Percentiles rank a stretch among this genome's conserved stretches.
Evolutionary conservation across 345 rosid species (phyloP).

Genomic region (Excoecaria agallocha): DNA sequence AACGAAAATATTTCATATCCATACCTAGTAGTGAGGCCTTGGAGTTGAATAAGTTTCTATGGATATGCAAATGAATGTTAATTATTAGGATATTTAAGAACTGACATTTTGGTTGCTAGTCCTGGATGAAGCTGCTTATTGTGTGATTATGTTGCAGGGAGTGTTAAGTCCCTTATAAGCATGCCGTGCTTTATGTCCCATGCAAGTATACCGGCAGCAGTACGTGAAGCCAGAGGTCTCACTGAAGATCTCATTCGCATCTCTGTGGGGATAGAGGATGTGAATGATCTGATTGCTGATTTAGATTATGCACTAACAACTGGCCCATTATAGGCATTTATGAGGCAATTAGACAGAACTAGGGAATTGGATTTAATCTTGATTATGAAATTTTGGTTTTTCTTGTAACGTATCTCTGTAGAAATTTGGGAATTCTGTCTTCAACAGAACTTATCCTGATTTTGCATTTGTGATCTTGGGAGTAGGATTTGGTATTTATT

Average conservation of each 20-base stretch:
- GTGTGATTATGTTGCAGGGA: slow-evolving; percentile 42
- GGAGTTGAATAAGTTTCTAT: not conserved
- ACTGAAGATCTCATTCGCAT: slow-evolving; percentile 86
- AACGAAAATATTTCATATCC: not conserved
- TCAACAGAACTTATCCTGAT: too few relatives aligned
- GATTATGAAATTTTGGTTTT: too few relatives aligned
- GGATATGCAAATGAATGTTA: not conserved
- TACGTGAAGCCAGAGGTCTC: slow-evolving; percentile 87
- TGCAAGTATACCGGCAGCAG: slow-evolving; percentile 79
- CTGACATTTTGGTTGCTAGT: not conserved
- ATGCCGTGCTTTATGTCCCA: slow-evolving; percentile 99
- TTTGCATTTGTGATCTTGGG: too few relatives aligned
- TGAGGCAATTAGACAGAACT: not conserved
- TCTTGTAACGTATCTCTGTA: too few relatives aligned
- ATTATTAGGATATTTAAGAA: not conserved
- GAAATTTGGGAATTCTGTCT: too few relatives aligned
- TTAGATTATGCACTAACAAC: slow-evolving; percentile 67
- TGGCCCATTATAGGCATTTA: slow-evolving; percentile 41
- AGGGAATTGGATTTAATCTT: too few relatives aligned
- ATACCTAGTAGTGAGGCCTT: not conserved
- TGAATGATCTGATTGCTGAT: slow-evolving; percentile 79
- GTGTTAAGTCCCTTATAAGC: slow-evolving; percentile 95
- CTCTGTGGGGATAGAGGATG: slow-evolving; percentile 94
- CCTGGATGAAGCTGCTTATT: not conserved
- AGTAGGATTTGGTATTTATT: too few relatives aligned